phyloP scores from a whole-genome alignment of 169 alveolate genomes.

The Perkinsus chesapeaki region DNA sequence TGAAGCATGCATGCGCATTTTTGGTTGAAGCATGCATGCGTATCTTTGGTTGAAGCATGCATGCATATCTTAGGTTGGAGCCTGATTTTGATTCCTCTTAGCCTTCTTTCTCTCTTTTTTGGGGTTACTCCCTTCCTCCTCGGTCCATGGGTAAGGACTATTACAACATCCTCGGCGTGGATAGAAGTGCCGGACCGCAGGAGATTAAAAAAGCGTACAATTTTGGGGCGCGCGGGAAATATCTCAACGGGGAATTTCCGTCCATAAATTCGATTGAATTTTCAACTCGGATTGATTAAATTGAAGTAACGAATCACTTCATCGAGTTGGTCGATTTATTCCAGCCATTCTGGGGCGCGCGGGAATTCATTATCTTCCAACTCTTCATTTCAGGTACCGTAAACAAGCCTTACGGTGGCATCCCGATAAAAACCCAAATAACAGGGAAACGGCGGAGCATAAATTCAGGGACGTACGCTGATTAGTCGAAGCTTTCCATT shows the following conservation, averaged over 20 bases:
- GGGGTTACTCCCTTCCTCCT: neutral
- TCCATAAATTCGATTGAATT: no score
- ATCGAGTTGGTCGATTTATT: no score
- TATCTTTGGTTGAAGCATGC: no score
- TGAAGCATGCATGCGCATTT: neutral
- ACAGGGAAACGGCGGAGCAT: conserved; percentile 18
- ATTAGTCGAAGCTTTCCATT: no score
- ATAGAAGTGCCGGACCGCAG: conserved; percentile 40
- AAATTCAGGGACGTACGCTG: conserved; percentile 38
- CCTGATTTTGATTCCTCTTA: neutral
- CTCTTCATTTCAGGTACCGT: conserved; percentile 20
- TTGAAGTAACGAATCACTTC: no score
- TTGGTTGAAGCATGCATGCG: neutral
- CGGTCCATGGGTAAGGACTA: conserved; percentile 33
- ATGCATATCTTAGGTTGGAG: neutral
- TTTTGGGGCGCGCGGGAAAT: neutral
- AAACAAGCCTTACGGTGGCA: conserved; percentile 63
- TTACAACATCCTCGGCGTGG: conserved; percentile 43
- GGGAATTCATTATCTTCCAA: neutral
- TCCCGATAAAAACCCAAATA: conserved; percentile 56
- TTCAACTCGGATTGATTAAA: no score
- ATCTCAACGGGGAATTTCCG: neutral
- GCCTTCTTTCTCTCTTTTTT: neutral
- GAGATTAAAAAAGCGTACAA: conserved; percentile 65
- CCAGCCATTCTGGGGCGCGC: no score